These are phyloP conservation scores for Globisporangium parvum DNA, from an alignment of 352 stramenopile species.

Conservation along the genomic window DNA sequence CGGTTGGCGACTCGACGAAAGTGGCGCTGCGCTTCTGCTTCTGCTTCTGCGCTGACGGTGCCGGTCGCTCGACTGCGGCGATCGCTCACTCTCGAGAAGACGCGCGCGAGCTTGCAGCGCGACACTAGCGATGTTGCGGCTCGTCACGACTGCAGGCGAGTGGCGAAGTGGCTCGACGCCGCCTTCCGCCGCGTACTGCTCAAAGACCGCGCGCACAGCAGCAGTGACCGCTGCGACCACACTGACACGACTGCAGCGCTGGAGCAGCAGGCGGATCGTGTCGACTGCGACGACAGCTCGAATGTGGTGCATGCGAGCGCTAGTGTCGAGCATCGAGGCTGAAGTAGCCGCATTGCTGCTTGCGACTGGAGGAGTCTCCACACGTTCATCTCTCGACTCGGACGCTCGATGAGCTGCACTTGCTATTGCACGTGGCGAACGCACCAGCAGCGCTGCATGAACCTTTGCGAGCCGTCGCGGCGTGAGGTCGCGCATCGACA, in stretches of 20 bases:
- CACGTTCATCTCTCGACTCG: background rate
- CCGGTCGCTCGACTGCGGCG: background rate
- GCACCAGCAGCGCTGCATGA: slow-evolving; percentile 2
- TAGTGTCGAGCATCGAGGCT: background rate
- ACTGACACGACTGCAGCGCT: background rate
- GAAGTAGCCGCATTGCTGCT: too few species aligned
- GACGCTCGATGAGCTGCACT: background rate
- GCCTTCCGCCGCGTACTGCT: slow-evolving; percentile 5
- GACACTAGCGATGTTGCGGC: slow-evolving; percentile 11
- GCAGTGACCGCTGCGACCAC: slow-evolving; percentile 3
- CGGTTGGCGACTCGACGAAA: too few species aligned
- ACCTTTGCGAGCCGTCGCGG: slow-evolving; percentile 4
- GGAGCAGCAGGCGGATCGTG: slow-evolving; percentile 11
- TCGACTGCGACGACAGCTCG: slow-evolving; percentile 14
- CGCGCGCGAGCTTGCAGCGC: slow-evolving; percentile 1
- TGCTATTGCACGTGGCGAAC: background rate
- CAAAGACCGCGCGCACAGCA: slow-evolving; percentile 10
- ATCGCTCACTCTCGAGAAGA: background rate
- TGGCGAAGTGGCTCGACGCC: slow-evolving; percentile 9
- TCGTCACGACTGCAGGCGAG: slow-evolving; percentile 9
- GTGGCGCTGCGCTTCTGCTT: too few species aligned
- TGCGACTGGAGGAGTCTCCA: background rate
- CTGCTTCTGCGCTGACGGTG: background rate
- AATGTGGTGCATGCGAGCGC: slow-evolving; percentile 8
- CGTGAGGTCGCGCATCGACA: slow-evolving; percentile 4